A percentile compares a stretch with the other conserved stretches of the same genome.
Conservation (phyloP, 2,329 filamentous ascomycete genomes). For the Trichoderma lentiforme region DNA sequence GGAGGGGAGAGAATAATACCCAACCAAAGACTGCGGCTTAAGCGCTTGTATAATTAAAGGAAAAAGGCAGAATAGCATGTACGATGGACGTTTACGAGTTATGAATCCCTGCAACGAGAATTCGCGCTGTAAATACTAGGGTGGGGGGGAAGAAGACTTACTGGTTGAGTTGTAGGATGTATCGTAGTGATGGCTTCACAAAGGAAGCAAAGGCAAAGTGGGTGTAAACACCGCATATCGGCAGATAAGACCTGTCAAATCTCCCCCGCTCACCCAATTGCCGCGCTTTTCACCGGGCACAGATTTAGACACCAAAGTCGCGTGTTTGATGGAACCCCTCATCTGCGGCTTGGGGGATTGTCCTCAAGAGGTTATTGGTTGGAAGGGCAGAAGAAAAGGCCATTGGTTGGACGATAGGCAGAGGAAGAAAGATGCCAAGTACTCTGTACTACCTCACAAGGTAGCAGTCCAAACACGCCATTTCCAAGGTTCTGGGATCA, state of each 20-base stretch:
- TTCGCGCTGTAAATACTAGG: not conserved
- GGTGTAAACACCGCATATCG: not conserved
- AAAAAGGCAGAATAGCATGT: not conserved
- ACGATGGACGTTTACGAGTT: not conserved
- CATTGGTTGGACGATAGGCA: not conserved
- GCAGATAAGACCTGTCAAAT: not conserved
- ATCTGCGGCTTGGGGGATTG: not conserved
- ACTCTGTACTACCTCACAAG: conserved; percentile 1
- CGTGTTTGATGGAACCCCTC: not conserved
- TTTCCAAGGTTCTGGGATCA: not conserved
- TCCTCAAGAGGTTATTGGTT: not conserved
- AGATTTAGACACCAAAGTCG: not conserved
- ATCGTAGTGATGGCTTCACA: not conserved
- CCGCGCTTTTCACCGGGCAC: not conserved
- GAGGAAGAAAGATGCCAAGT: not conserved
- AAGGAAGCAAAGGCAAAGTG: not conserved
- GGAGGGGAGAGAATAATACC: not conserved
- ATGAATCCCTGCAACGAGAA: not conserved
- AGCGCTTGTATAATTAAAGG: not conserved
- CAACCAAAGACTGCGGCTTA: not conserved
- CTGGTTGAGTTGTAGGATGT: not conserved
- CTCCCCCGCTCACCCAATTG: not conserved
- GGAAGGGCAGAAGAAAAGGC: not conserved
- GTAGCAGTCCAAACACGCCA: not conserved
- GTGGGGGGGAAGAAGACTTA: not conserved